Evolutionary conservation across 2,329 filamentous ascomycete species (phyloP).

Genomic region (Ilyonectria sp.): DNA sequence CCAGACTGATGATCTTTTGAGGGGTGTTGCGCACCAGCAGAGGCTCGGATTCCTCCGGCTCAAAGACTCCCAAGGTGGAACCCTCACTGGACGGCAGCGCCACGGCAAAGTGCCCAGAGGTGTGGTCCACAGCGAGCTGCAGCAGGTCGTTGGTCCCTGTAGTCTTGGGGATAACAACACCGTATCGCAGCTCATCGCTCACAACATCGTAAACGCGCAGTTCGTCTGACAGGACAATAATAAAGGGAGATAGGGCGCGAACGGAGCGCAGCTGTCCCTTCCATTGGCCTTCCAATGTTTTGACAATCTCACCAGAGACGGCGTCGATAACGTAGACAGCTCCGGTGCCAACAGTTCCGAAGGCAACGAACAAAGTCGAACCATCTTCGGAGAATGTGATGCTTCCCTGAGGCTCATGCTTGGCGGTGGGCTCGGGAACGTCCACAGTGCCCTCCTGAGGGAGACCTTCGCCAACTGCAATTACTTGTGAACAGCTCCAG

Average conservation of each 20-base stretch:
- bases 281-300: conserved; percentile 78
- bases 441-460: conserved; percentile 58
- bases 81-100: conserved; percentile 64
- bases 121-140: conserved; percentile 80
- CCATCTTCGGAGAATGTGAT: conserved; percentile 88
- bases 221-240: conserved; percentile 82
- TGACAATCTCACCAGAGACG: conserved; percentile 75
- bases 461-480: conserved; percentile 67
- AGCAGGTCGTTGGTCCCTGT: conserved; percentile 62
- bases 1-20: conserved; percentile 75
- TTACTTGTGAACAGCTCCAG: conserved; percentile 80
- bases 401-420: conserved; percentile 69
- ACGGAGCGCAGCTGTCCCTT: conserved; percentile 76
- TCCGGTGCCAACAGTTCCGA: conserved; percentile 68
- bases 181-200: conserved; percentile 79
- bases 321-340: conserved; percentile 84
- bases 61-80: conserved; percentile 77
- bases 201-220: conserved; percentile 90
- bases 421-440: conserved; percentile 38
- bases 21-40: conserved; percentile 71
- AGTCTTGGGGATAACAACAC: conserved; percentile 68
- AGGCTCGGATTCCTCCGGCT: conserved; percentile 70
- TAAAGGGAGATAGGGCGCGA: conserved; percentile 78
- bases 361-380: conserved; percentile 82
- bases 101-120: conserved; percentile 77